phyloP scores from a whole-genome alignment of 345 rosid genomes.

The Salix caprea region DNA sequence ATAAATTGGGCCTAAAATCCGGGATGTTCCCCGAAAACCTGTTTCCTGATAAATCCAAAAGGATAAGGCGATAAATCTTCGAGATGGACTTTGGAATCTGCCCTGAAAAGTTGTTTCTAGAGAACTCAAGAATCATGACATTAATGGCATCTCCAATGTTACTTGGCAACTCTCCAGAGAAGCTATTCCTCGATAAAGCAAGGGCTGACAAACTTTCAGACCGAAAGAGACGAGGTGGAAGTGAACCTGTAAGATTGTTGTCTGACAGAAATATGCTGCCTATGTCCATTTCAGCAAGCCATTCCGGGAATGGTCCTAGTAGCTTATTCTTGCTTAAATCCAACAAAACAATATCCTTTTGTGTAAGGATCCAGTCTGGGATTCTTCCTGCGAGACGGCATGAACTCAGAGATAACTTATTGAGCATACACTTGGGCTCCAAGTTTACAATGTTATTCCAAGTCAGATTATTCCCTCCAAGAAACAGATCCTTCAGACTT shows the following conservation, averaged over 20 bases:
- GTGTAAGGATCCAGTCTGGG: slow-evolving; percentile 40
- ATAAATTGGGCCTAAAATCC: slow-evolving; percentile 10
- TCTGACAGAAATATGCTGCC: slow-evolving; percentile 31
- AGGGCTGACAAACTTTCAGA: slow-evolving; percentile 17
- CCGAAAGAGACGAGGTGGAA: slow-evolving; percentile 38
- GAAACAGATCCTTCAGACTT: slow-evolving; percentile 23
- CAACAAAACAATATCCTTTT: slow-evolving; percentile 25
- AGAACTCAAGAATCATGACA: slow-evolving; percentile 26
- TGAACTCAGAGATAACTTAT: slow-evolving; percentile 33
- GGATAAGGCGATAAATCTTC: slow-evolving; percentile 25
- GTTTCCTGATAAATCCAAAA: slow-evolving; percentile 30
- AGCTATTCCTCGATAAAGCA: slow-evolving; percentile 37
- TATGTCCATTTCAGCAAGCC: slow-evolving; percentile 34
- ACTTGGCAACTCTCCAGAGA: slow-evolving; percentile 38
- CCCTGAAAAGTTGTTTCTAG: slow-evolving; percentile 32
- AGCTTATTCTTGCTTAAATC: slow-evolving; percentile 43
- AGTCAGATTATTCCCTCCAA: slow-evolving; percentile 41
- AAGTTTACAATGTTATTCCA: slow-evolving; percentile 30
- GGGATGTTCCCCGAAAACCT: slow-evolving; percentile 30
- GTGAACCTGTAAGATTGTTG: slow-evolving; percentile 38
- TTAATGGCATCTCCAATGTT: slow-evolving; percentile 25
- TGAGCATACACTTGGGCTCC: slow-evolving; percentile 23
- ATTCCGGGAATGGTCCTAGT: slow-evolving; percentile 34
- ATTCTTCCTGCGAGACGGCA: slow-evolving; percentile 36
- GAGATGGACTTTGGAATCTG: slow-evolving; percentile 27